A percentile compares a stretch with the other conserved stretches of the same genome.
phyloP scores from a whole-genome alignment of 1,284 basidiomycete genomes.

The Austroboletus novae-zelandiae region DNA sequence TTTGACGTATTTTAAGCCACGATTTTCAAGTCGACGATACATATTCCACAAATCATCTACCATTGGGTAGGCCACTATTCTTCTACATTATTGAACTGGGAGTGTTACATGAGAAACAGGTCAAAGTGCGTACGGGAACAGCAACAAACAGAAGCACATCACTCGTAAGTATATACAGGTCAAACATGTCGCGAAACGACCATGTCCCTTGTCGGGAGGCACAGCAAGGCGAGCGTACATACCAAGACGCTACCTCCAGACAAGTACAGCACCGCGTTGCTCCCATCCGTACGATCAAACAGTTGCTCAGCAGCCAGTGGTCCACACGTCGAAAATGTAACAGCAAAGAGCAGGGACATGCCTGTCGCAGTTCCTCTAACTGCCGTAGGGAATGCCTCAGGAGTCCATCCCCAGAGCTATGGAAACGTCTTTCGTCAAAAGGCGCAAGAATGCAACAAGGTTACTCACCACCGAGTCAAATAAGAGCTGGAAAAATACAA shows the following conservation, averaged over 20 bases:
- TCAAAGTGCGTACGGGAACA: too few relatives aligned
- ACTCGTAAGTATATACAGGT: background rate
- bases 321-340: conserved; percentile 3
- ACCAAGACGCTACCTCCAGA: conserved; percentile 13
- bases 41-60: too few relatives aligned
- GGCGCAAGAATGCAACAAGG: background rate
- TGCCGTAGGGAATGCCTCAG: conserved; percentile 16
- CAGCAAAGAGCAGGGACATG: conserved; percentile 5
- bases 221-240: conserved; percentile 5
- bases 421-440: background rate
- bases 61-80: too few relatives aligned
- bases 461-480: conserved; percentile 11
- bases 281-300: conserved; percentile 7
- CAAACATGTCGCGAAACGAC: conserved; percentile 8
- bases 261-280: conserved; percentile 12
- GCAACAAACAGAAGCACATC: too few relatives aligned
- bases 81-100: too few relatives aligned
- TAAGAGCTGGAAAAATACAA: conserved; percentile 15
- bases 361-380: conserved; percentile 17
- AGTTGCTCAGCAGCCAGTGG: conserved; percentile 11
- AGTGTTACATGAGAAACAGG: too few relatives aligned
- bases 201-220: conserved; percentile 16
- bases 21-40: too few relatives aligned
- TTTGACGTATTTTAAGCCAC: too few relatives aligned
- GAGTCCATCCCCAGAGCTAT: conserved; percentile 20